Conservation (phyloP, 2,329 filamentous ascomycete species). For the Pleomassaria siparia region DNA sequence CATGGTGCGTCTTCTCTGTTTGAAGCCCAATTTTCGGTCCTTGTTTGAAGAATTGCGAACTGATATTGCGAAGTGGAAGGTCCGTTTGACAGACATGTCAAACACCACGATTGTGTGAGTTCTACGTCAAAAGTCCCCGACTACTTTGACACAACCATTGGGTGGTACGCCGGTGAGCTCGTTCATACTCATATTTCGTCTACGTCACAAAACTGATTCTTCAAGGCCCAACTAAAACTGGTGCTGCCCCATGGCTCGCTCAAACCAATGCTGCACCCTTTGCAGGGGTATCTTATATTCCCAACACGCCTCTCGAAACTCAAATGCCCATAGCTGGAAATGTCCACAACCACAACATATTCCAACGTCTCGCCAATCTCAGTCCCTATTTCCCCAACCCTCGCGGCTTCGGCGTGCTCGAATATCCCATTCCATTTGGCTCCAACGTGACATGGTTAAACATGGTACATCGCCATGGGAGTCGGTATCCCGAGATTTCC, state of each 20-base stretch:
- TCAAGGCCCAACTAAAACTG: conserved; percentile 68
- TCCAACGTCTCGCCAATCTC: conserved; percentile 68
- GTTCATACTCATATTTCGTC: background rate
- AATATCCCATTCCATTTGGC: conserved; percentile 67
- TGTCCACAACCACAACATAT: conserved; percentile 64
- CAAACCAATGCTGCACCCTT: conserved; percentile 70
- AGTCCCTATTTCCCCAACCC: conserved; percentile 71
- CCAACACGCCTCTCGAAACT: conserved; percentile 71
- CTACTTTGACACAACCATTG: conserved; percentile 36
- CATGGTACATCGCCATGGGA: conserved; percentile 73
- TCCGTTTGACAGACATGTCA: conserved; percentile 13
- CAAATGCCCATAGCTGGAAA: conserved; percentile 66
- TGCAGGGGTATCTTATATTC: conserved; percentile 61
- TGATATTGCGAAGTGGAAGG: background rate
- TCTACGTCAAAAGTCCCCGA: conserved; percentile 29
- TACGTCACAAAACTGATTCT: conserved; percentile 6
- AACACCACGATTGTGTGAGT: conserved; percentile 14
- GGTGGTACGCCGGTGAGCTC: conserved; percentile 28
- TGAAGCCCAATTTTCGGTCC: background rate
- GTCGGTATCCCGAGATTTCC: conserved; percentile 67
- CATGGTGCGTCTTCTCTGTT: conserved; percentile 10
- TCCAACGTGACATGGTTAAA: conserved; percentile 70
- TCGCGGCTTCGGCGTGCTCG: conserved; percentile 69
- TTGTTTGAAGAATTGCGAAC: background rate
- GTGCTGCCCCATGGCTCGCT: conserved; percentile 68